Percentiles rank a stretch among this genome's conserved stretches.
Conservation (phyloP, 129 eudicot genomes). For the Arctium lappa region DNA sequence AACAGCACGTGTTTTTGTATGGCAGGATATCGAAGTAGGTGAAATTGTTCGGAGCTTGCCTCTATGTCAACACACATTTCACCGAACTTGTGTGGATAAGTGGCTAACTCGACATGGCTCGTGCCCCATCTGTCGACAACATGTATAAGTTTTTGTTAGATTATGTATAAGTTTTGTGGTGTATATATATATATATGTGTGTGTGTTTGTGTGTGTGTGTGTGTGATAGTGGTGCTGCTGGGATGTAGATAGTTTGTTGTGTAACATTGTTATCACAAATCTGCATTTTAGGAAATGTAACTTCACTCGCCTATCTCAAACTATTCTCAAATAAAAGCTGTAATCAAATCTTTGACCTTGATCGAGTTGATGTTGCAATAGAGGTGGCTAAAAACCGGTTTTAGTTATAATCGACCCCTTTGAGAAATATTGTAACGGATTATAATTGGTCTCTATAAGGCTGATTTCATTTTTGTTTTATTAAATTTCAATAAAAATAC, state of each 20-base stretch:
- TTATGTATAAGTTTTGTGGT: background rate
- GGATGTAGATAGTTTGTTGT: background rate
- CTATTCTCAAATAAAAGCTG: background rate
- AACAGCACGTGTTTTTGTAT: background rate
- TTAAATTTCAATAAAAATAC: too few relatives aligned
- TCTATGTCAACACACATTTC: conserved; percentile 57
- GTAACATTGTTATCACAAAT: conserved; percentile 9
- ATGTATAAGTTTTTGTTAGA: conserved; percentile 23
- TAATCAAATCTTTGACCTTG: background rate
- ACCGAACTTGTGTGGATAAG: conserved; percentile 57
- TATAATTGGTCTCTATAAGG: too few relatives aligned
- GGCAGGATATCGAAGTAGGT: conserved; percentile 60
- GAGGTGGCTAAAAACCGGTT: too few relatives aligned
- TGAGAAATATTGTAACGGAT: too few relatives aligned
- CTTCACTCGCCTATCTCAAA: background rate
- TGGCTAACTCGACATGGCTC: conserved; percentile 58
- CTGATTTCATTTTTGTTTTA: too few relatives aligned
- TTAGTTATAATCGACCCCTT: too few relatives aligned
- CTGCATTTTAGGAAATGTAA: conserved; percentile 5
- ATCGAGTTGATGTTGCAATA: background rate
- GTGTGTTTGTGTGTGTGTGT: background rate
- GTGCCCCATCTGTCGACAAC: conserved; percentile 63
- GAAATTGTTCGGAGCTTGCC: conserved; percentile 62
- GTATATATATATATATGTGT: background rate
- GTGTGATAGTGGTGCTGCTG: background rate